Base-by-base conservation (phyloP, 2,329 filamentous ascomycete genomes). In the Penicillium sp. region DNA sequence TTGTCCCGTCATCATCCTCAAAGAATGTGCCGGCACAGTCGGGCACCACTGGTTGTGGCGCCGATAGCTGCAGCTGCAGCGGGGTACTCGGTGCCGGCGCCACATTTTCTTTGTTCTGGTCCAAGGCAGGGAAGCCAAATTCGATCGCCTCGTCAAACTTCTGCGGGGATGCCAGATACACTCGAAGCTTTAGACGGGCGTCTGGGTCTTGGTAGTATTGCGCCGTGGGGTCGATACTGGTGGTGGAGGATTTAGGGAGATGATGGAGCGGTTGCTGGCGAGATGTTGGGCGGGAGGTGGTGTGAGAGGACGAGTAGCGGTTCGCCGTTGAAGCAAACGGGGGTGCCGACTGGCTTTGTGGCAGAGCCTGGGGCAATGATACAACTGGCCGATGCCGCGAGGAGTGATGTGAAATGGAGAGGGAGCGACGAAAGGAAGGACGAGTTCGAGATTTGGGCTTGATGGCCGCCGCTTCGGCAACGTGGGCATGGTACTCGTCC, bases 71-170 rank as follows among this genome's bases (percentile, higher is more conserved):
- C n/a, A n/a, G 11, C 12, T 27, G 25, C 10, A n/a, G 25, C 25
- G 25, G 11, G 25, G 12, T 4, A 34, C 39, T 14, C 3, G 40
- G 41, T 12, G 51, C 35, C 2, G 42, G 50, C 2, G 37, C 36
- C 10, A 47, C 23, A 18, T 53, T 56, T 11, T 62, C 56, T 32
- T 63, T 62, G 40, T 52, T 25, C 18, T 46, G 42, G 10, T 68
- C 56, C 41, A 68, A 42, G 3, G 68, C 59, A 0, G 88, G 87
- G 54, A 95, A 96, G 0, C 90, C 90, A 63, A 93, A 95, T 59
- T 94, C 85, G 35, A 96, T 77, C 1, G 86, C 88, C 64, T 96
- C 90, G 59, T 96, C 90, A 52, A 96, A 96, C 59, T 94, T 95
- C 51, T 94, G 85, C 1, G 89, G 84, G 1, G 88, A 94, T 6